Evolutionary conservation across 345 rosid species (phyloP).

Genomic region (Lumnitzera littorea): DNA sequence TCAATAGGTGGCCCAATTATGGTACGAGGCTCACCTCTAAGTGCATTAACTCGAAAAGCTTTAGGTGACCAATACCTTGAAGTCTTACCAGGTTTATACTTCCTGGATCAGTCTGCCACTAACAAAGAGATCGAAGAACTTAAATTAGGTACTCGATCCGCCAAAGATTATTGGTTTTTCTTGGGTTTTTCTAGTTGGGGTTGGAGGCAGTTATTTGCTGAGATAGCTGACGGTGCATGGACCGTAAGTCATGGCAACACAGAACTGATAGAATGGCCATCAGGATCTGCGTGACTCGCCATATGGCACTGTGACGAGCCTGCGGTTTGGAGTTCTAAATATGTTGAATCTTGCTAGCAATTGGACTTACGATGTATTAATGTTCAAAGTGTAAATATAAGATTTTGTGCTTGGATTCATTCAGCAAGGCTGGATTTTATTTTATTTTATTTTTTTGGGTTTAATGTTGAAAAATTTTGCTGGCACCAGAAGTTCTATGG

Average conservation of each 20-base stretch:
- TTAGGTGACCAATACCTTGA: constrained; percentile 26
- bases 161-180: constrained; percentile 79
- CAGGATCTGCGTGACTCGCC: constrained; percentile 3
- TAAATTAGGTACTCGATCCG: constrained; percentile 33
- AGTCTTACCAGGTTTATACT: constrained; percentile 59
- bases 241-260: constrained; percentile 21
- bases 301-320: too few relatives aligned
- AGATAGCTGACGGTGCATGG: constrained; percentile 77
- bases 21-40: constrained; percentile 50
- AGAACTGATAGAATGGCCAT: constrained; percentile 51
- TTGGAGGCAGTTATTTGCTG: constrained; percentile 65
- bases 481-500: too few relatives aligned
- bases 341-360: too few relatives aligned
- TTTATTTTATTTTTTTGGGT: too few relatives aligned
- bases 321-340: too few relatives aligned
- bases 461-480: too few relatives aligned
- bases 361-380: too few relatives aligned
- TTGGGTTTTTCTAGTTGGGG: constrained; percentile 80
- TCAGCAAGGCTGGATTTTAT: too few relatives aligned
- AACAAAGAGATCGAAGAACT: constrained; percentile 35
- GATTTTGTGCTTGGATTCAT: too few relatives aligned
- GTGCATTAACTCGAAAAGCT: constrained; percentile 46
- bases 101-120: constrained; percentile 57
- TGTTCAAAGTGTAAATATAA: too few relatives aligned
- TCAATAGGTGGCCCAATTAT: constrained; percentile 73